Conservation (phyloP, 176 grass and related monocot genomes). For the Oryza brachyantha region DNA sequence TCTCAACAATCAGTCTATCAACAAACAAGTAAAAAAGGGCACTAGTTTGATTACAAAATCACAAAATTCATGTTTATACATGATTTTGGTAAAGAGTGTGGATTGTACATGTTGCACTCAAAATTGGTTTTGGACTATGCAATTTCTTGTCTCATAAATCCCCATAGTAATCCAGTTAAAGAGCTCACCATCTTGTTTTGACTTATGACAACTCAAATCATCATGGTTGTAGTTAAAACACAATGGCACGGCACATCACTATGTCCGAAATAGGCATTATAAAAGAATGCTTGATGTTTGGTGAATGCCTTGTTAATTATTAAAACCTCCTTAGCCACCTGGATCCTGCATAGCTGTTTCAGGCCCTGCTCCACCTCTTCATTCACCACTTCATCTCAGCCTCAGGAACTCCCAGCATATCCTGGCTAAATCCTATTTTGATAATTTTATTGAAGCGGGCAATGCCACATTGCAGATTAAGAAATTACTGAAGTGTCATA, state of each 20-base stretch:
- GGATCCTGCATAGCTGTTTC: not conserved
- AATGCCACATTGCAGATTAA: not conserved
- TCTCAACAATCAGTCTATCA: not conserved
- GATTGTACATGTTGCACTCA: not conserved
- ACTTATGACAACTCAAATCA: conserved; percentile 1
- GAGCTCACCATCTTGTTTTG: not conserved
- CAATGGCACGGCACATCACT: not conserved
- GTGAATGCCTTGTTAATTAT: not conserved
- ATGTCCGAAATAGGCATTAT: not conserved
- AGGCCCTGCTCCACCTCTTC: not conserved
- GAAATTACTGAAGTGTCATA: not conserved
- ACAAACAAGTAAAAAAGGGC: not conserved
- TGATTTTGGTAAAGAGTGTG: not conserved
- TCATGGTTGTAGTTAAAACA: not conserved
- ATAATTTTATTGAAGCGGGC: not conserved
- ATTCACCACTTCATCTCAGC: not conserved
- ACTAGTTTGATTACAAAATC: not conserved
- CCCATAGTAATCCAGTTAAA: not conserved
- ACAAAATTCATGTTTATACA: conserved; percentile 1
- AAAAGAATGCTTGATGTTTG: not conserved
- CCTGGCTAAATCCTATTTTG: not conserved
- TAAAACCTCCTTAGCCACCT: not conserved
- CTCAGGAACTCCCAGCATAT: not conserved
- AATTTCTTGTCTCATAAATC: not conserved
- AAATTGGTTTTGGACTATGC: not conserved